Base-by-base conservation (phyloP, 1,284 basidiomycete species). In the Cerioporus squamosus region DNA sequence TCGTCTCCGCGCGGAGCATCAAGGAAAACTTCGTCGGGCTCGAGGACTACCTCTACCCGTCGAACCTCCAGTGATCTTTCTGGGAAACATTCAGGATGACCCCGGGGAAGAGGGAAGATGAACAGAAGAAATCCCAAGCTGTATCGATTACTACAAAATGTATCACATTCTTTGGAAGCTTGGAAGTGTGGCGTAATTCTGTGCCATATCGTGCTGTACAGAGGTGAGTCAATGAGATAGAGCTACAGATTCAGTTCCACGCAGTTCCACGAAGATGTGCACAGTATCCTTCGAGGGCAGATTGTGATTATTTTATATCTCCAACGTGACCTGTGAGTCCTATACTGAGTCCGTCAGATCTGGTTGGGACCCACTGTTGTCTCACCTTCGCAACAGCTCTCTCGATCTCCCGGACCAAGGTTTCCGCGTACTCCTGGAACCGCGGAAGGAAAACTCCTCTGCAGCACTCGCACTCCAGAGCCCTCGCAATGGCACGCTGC, bases 1-100 rank as follows among this genome's bases (percentile, higher is more conserved):
- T 96, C 75, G 84, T 95, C 55, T 94, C 90, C 55, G 88, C 92
- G 47, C 84, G 97, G 69, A 94, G 91, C 65, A 96, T 99, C 82
- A 99, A 98, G 83, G 97, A 99, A 81, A 94, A 91, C 73, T 97
- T 97, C 70, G 82, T 95, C 44, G 84, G 84, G 14, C 76, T 95
- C 65, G 86, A 90, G 64, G 86, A 89, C 51, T 90, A 88, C 76
- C 68, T 75, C 23, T 98, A 98, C 76, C 94, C 94, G 42, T 94
- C 91, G 48, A 97, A 98, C 79, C 70, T 93, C 63, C 77, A 85
- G 45, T 94, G 79, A 57, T 36, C 22, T 44, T 2, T 2, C 29
- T n/a, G 17, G 20, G 26, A 14, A 42, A 15, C 9, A 20, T 10
- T 18, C n/a, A 20, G 50, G 23, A 39, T 51, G 44, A 47, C 39